Conservation (phyloP, 345 rosid species). For the Lepidium didymum region DNA sequence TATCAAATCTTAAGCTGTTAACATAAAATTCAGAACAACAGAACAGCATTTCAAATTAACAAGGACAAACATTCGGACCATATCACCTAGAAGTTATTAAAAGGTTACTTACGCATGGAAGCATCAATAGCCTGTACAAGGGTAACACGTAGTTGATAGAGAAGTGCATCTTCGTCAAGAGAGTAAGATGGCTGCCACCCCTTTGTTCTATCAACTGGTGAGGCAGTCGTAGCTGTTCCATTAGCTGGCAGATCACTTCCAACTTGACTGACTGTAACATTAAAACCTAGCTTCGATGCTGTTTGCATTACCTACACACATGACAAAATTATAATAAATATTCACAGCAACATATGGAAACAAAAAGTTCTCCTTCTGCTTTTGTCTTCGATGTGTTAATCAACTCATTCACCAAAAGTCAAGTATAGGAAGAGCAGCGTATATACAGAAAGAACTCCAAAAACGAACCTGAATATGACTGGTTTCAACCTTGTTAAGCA, state of each 20-base stretch:
- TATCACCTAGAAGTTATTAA: neutral
- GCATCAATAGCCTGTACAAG: constrained; percentile 76
- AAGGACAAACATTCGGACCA: neutral
- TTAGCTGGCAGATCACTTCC: constrained; percentile 49
- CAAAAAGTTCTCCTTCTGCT: constrained; percentile 6
- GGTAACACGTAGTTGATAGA: constrained; percentile 66
- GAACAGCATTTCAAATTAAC: constrained; percentile 5
- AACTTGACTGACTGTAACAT: constrained; percentile 60
- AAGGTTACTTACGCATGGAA: constrained; percentile 46
- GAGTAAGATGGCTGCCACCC: constrained; percentile 79
- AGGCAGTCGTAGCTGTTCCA: constrained; percentile 41
- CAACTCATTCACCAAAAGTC: neutral
- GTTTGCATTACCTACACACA: constrained; percentile 69
- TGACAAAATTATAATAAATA: neutral
- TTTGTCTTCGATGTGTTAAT: neutral
- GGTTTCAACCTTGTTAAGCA: constrained; percentile 70
- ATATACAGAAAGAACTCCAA: neutral
- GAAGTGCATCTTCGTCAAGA: constrained; percentile 80
- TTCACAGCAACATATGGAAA: constrained; percentile 7
- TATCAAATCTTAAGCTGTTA: neutral
- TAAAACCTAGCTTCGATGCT: constrained; percentile 71
- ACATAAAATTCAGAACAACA: neutral
- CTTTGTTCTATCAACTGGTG: constrained; percentile 49
- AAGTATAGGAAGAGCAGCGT: neutral
- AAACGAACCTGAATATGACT: constrained; percentile 73